Conservation (phyloP, 2,329 filamentous ascomycete genomes). For the Periglandula ipomoeae region DNA sequence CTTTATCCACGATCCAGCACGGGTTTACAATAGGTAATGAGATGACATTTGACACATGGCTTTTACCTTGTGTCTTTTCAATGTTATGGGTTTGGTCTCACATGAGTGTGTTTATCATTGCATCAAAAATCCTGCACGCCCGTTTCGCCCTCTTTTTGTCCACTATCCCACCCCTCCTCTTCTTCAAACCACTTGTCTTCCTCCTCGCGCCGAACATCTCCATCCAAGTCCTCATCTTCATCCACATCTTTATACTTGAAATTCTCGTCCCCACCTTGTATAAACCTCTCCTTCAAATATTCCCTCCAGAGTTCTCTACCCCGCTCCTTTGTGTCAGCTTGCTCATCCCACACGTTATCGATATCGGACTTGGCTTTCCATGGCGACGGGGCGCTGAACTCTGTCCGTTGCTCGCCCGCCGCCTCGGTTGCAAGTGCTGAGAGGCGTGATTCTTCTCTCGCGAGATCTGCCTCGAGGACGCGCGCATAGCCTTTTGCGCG, state of each 20-base stretch:
- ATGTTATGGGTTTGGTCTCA: neutral
- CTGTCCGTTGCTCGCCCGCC: slow-evolving; percentile 1
- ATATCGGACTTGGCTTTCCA: neutral
- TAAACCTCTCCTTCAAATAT: slow-evolving; percentile 65
- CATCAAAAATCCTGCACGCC: slow-evolving; percentile 62
- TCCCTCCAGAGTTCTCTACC: slow-evolving; percentile 60
- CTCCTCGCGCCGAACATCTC: slow-evolving; percentile 45
- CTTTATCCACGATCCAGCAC: neutral
- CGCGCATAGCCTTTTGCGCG: slow-evolving; percentile 69
- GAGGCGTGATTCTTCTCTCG: slow-evolving; percentile 70
- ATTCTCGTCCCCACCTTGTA: slow-evolving; percentile 65
- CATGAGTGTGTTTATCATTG: neutral
- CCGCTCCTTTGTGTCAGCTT: slow-evolving; percentile 43
- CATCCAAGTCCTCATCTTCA: slow-evolving; percentile 62
- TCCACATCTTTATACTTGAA: slow-evolving; percentile 72
- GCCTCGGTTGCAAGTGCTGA: slow-evolving; percentile 28
- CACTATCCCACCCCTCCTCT: slow-evolving; percentile 56
- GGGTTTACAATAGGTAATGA: neutral
- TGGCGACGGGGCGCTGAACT: neutral
- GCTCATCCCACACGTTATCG: slow-evolving; percentile 20
- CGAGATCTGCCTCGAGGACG: slow-evolving; percentile 66
- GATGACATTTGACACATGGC: neutral
- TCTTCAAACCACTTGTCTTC: slow-evolving; percentile 75
- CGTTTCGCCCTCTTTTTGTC: slow-evolving; percentile 50
- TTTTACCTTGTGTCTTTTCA: no score